A percentile compares a stretch with the other conserved stretches of the same genome.
phyloP scores from a whole-genome alignment of 2,329 filamentous ascomycete species.

The Dothistroma pini region DNA sequence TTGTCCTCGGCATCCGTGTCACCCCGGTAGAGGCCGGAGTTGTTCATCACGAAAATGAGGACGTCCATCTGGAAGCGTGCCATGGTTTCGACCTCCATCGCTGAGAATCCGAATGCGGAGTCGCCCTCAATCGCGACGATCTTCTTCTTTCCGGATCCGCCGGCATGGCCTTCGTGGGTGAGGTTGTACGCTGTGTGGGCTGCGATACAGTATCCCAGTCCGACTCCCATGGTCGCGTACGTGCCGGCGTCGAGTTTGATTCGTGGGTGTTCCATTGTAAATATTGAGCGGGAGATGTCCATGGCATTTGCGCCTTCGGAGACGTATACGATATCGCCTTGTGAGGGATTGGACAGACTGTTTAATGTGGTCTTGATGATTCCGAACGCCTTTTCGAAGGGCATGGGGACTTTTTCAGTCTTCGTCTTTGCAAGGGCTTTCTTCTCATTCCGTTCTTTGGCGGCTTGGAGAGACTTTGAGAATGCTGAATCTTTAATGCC shows the following conservation, averaged over 20 bases:
- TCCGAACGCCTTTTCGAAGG: conserved; percentile 51
- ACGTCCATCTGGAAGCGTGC: conserved; percentile 53
- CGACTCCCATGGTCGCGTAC: conserved; percentile 58
- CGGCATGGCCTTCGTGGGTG: conserved; percentile 33
- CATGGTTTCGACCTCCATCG: conserved; percentile 56
- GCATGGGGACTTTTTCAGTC: conserved; percentile 43
- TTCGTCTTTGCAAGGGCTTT: conserved; percentile 44
- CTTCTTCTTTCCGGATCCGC: conserved; percentile 41
- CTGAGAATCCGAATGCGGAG: conserved; percentile 54
- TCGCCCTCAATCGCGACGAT: conserved; percentile 55
- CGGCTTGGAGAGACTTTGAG: conserved; percentile 34
- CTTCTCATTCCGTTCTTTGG: conserved; percentile 47
- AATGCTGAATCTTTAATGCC: conserved; percentile 33
- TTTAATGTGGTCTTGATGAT: conserved; percentile 52
- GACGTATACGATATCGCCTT: conserved; percentile 52
- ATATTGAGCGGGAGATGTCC: conserved; percentile 57
- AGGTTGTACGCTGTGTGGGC: conserved; percentile 55
- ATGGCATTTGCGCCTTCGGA: conserved; percentile 60
- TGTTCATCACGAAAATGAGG: conserved; percentile 36
- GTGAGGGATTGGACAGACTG: conserved; percentile 41
- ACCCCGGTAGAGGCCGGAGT: conserved; percentile 44
- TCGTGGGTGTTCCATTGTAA: conserved; percentile 53
- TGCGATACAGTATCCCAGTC: conserved; percentile 55
- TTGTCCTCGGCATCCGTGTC: conserved; percentile 37
- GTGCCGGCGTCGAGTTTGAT: conserved; percentile 57